These are phyloP conservation scores for Flaveria linearis DNA, from an alignment of 129 eudicot genomes.

Conservation along the genomic window DNA sequence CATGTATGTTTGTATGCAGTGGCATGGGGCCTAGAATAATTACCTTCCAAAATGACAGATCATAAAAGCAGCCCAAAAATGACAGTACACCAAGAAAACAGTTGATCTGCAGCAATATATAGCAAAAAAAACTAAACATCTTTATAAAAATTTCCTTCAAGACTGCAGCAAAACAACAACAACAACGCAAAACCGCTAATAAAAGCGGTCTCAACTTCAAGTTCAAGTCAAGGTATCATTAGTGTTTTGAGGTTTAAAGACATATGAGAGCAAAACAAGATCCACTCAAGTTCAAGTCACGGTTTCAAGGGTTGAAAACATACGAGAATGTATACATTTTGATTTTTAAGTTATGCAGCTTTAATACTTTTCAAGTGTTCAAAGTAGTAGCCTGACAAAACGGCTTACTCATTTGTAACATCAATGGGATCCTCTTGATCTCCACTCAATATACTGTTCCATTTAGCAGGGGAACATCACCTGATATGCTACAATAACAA, in stretches of 20 bases:
- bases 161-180: not conserved
- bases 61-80: not conserved
- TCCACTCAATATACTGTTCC: not conserved
- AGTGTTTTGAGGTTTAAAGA: not conserved
- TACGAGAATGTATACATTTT: too few relatives aligned
- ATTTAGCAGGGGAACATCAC: not conserved
- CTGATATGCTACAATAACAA: not conserved
- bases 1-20: not conserved
- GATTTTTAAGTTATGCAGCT: not conserved
- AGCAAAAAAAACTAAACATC: not conserved
- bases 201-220: not conserved
- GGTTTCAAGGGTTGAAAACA: too few relatives aligned
- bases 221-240: not conserved
- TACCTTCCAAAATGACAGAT: constrained; percentile 3
- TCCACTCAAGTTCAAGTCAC: not conserved
- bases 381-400: not conserved
- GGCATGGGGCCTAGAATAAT: constrained; percentile 7
- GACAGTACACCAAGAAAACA: not conserved
- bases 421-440: not conserved
- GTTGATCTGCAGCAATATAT: not conserved
- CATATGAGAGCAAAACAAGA: too few relatives aligned
- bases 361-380: not conserved
- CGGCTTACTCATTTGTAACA: not conserved
- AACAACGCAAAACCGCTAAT: not conserved
- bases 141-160: not conserved